These are phyloP conservation scores for Urochloa ruziziensis DNA, from an alignment of 176 grass and related monocot genomes.

Conservation along the genomic window DNA sequence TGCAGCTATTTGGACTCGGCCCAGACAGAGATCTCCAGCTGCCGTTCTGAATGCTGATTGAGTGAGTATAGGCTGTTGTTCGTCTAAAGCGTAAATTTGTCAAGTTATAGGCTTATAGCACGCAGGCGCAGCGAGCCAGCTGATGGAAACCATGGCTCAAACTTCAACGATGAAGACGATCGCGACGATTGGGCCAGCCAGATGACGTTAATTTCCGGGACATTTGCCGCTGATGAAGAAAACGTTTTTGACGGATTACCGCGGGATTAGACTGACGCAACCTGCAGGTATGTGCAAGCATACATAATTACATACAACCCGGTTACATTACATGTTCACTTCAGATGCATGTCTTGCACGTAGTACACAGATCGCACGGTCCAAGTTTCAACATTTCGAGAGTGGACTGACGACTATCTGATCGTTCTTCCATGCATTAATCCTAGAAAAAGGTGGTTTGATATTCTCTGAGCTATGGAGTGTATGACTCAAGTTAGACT, in stretches of 20 bases:
- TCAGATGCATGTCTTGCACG: not conserved
- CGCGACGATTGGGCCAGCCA: not conserved
- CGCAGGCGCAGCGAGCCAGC: not conserved
- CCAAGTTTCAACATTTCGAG: not conserved
- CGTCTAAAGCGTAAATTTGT: not conserved
- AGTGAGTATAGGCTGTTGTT: not conserved
- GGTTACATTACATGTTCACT: not conserved
- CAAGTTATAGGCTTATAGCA: constrained; percentile 14
- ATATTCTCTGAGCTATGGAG: not conserved
- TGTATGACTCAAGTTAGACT: not conserved
- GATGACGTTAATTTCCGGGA: not conserved
- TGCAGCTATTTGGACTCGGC: not conserved
- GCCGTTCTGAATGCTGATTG: not conserved
- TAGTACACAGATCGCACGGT: not conserved
- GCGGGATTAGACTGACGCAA: not conserved
- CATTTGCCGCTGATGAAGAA: not conserved
- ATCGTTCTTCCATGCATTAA: not conserved
- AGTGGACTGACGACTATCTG: not conserved
- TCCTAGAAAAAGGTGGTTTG: not conserved
- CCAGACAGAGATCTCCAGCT: not conserved
- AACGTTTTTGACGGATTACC: constrained; percentile 22
- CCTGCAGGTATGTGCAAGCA: not conserved
- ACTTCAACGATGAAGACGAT: too few relatives aligned
- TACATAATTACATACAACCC: not conserved
- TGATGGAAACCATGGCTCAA: not conserved